Evolutionary conservation across 2,329 filamentous ascomycete genomes (phyloP), one percentile per base, ranked within the genome.

Genomic region (Stachybotrys chlorohalonatus): DNA sequence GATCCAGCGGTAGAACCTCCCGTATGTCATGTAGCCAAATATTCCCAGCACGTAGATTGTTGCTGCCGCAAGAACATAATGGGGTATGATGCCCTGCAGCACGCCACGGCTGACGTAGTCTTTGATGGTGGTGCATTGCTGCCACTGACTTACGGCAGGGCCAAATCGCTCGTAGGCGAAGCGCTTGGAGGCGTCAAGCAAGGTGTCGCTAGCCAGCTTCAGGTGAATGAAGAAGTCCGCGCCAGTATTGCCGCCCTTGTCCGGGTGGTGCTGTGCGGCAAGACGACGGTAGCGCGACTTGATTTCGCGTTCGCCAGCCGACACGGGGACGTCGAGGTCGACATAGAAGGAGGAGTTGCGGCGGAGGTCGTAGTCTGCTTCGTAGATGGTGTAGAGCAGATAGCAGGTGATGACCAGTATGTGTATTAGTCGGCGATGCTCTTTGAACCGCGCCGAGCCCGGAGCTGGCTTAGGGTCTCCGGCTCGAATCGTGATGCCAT

Each of bases 121-220:
- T 56, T 80, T 80, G 54, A 89, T 73, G 0, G 87, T 89, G 53
- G 78, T 73, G 71, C 84, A 87, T 59, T 81, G 76, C 59, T 80
- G 74, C 86, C 86, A 93, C 8, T 69, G 67, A 11, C 86, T 69
- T 17, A 92, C 78, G 31, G 83, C 82, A 1, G 89, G 86, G 0
- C 92, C 92, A 68, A 96, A 91, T 51, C 90, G 84, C 67, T 96
- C 90, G 72, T 96, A 96, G 7, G 90, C 91, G 68, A 94, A 95
- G 54, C 90, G 81, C 64, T 82, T 85, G 1, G 83, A 84, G 2
- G 88, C 83, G 65, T 94, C 84, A n/a, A 83, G 73, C 15, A 96
- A 81, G 0, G 86, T 89, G 64, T 97, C 94, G 64, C 90, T 83
- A 6, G 90, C 91, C 49, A 85, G 76, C 75, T 92, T 93, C 63